Base-by-base conservation (phyloP, 257 asterid genomes). In the Solanum sitiens region DNA sequence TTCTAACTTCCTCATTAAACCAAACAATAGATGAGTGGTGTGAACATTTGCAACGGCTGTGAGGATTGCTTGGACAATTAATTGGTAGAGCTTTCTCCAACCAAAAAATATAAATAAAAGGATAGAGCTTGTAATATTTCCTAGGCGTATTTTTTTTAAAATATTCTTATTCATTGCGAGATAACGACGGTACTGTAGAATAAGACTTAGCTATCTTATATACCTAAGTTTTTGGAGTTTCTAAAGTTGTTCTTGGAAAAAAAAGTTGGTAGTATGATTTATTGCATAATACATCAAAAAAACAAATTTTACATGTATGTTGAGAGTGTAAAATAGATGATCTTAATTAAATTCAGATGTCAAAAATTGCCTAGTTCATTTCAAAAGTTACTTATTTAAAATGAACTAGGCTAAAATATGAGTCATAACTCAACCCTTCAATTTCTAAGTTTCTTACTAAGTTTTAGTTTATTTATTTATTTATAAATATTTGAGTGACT, bases 281-380 rank as follows among this genome's bases (percentile, higher is more conserved):
- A 47, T 47, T 5, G 6, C 18, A 8, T 9, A 79, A 27, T 5
- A 27, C 6, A 79, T 47, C 20, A 40, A 12, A n/a, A n/a, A 39
- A n/a, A 40, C 21, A 40, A 1, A 3, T 11, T 21, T 39, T 25
- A 45, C 1, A 18, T 0, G 11, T 15, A 7, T 20, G 2, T 5
- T 70, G 2, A 16, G 2, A 4, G n/a, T 15, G 11, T 70, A 20
- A 70, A 70, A 7, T 70, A 16, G 0, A 30, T 2, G 3, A 0
- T 8, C 32, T 70, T 6, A 15, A 14, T 16, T 0, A 2, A 27
- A 68, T 0, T 67, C 1, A 61, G 0, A 21, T 10, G 0, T 23
- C 3, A 8, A 23, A 21, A 21, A 8, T 20, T 21, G 7, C 4
- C 8, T 53, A 27, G 30, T 27, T 27, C 30, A 27, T 27, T 44